Conservation (phyloP, 306 rosid genomes). For the Dalbergia cultrata region DNA sequence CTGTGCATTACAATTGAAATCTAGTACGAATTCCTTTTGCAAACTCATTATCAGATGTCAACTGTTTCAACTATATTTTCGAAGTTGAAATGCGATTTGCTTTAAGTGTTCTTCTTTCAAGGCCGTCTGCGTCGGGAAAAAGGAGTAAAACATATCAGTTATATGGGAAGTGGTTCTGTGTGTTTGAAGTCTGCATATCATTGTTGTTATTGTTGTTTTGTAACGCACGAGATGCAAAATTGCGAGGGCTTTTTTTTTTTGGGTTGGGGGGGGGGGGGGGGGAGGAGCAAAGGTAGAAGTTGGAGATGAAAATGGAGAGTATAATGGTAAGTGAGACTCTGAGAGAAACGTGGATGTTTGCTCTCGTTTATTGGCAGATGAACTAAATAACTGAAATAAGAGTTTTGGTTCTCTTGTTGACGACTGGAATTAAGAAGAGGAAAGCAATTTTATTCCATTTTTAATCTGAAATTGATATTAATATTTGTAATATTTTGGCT, state of each 20-base stretch:
- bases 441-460: constrained; percentile 9
- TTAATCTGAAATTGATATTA: not conserved
- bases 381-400: not conserved
- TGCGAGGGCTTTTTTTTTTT: constrained; percentile 2
- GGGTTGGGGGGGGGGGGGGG: too few relatives aligned
- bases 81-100: constrained; percentile 9
- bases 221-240: not conserved
- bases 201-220: not conserved
- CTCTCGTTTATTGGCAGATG: not conserved
- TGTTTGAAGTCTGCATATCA: not conserved
- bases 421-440: constrained; percentile 23
- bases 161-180: not conserved
- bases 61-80: constrained; percentile 11
- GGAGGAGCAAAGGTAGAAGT: not conserved
- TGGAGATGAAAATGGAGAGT: not conserved
- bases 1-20: constrained; percentile 7
- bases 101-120: not conserved
- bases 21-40: not conserved
- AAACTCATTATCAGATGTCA: not conserved
- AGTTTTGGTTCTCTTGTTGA: not conserved
- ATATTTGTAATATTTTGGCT: not conserved
- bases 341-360: constrained; percentile 14
- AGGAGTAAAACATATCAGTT: not conserved
- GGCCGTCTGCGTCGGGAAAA: not conserved
- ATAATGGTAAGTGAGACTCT: not conserved